Conservation (phyloP, 2,329 filamentous ascomycete species). For the Epichloe sylvatica region DNA sequence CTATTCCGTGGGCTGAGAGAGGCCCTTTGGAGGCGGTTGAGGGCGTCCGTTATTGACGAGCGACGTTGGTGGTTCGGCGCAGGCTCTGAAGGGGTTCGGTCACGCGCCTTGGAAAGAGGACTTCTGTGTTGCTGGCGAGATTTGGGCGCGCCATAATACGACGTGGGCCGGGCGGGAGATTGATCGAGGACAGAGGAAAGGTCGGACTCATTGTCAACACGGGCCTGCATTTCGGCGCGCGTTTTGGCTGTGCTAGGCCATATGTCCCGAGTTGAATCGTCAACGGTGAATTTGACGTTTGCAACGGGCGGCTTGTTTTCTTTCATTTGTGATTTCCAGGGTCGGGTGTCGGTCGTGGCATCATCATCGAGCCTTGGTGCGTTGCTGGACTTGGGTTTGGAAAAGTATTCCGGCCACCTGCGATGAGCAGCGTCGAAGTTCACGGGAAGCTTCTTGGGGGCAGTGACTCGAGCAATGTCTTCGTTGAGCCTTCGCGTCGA, state of each 20-base stretch:
- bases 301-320: constrained; percentile 30
- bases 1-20: constrained; percentile 17
- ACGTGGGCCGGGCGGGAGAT: constrained; percentile 19
- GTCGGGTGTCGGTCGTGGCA: constrained; percentile 22
- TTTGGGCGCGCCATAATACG: constrained; percentile 15
- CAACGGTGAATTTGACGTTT: constrained; percentile 19
- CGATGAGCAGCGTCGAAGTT: constrained; percentile 33
- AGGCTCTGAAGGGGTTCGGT: constrained; percentile 17
- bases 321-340: constrained; percentile 25
- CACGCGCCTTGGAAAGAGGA: constrained; percentile 24
- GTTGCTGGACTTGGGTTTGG: constrained; percentile 23
- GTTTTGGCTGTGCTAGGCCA: constrained; percentile 27
- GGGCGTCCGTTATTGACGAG: constrained; percentile 20
- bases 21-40: constrained; percentile 22
- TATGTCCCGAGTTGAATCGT: constrained; percentile 29
- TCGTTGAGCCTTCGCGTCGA: constrained; percentile 38
- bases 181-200: constrained; percentile 30
- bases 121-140: constrained; percentile 21
- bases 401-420: constrained; percentile 39
- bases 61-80: constrained; percentile 13
- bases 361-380: constrained; percentile 14
- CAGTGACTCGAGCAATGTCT: constrained; percentile 31
- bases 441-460: constrained; percentile 25
- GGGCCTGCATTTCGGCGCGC: constrained; percentile 38
- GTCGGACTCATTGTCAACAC: constrained; percentile 39